Evolutionary conservation across 2,329 filamentous ascomycete genomes (phyloP), one percentile per base, ranked within the genome.

Genomic region (Aciculosporium take): DNA sequence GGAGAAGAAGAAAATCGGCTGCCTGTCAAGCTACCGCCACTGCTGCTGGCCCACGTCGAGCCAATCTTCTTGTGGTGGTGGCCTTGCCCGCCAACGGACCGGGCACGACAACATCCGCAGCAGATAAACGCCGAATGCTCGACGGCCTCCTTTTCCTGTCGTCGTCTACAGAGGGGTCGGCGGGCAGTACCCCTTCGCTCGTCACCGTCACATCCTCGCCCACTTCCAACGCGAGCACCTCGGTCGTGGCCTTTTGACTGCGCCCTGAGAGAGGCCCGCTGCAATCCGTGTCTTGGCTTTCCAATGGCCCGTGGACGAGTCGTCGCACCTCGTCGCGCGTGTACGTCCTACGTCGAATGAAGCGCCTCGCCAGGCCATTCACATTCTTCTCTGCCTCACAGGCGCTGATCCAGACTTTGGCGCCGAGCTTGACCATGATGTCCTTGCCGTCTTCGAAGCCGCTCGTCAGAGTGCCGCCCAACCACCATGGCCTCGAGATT

Each of bases 401-500:
- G 63, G 57, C 2, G 74, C 75, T 21, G 77, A 45, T 43, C 44
- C 44, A 45, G 20, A 30, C 40, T 12, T 38, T 41, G 2, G 44
- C 44, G 6, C 44, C 40, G n/a, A 45, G 44, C 38, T 43, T 45
- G 21, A 33, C 37, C 4, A 45, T 28, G 8, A 41, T 72, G 43
- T 74, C 67, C 21, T 70, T 54, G 0, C 78, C 79, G 9, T 69
- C 66, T 0, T 74, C 72, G 8, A 68, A 67, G 1, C 76, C 76
- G 2, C 65, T 62, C 20, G 69, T 71, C 39, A 77, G 69, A 39
- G 72, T 70, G 0, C 76, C 74, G 28, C 75, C 76, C 2, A 79
- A 56, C 57, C 72, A 79, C 71, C 74, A 78, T 1, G 74, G 72
- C 34, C 74, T 76, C 17, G 65, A 59, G 21, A 78, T 67, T 7